phyloP scores from a whole-genome alignment of 345 rosid genomes.

The Noccaea caerulescens region DNA sequence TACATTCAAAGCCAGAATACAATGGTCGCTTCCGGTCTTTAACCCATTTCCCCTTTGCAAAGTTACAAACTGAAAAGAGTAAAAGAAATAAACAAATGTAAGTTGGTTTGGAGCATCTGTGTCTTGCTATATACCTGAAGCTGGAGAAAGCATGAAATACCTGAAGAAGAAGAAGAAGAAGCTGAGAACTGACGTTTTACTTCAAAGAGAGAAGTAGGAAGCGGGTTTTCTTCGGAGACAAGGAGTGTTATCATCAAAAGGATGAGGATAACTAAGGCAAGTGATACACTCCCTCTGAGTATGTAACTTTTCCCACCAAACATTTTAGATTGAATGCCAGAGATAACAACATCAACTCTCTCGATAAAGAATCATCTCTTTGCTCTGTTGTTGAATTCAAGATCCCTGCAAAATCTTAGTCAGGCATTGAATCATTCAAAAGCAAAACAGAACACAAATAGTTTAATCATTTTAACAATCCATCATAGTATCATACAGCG shows the following conservation, averaged over 20 bases:
- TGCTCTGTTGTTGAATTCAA: slow-evolving; percentile 27
- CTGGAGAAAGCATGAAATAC: neutral
- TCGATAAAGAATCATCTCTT: slow-evolving; percentile 15
- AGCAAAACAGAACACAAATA: neutral
- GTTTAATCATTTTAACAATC: neutral
- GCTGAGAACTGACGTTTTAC: slow-evolving; percentile 39
- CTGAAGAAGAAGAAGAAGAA: slow-evolving; percentile 46
- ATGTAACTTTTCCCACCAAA: slow-evolving; percentile 25
- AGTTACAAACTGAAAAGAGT: slow-evolving; percentile 57
- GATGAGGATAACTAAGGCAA: slow-evolving; percentile 39
- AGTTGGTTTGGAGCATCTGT: no score
- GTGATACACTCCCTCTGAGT: slow-evolving; percentile 45
- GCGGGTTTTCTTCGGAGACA: slow-evolving; percentile 35
- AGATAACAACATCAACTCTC: slow-evolving; percentile 36
- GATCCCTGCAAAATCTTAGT: slow-evolving; percentile 11
- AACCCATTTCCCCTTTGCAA: slow-evolving; percentile 74
- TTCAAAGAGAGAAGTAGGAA: slow-evolving; percentile 26
- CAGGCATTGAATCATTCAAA: slow-evolving; percentile 17
- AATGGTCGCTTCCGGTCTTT: slow-evolving; percentile 56
- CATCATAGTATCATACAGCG: neutral
- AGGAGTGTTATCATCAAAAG: slow-evolving; percentile 21
- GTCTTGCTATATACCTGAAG: no score
- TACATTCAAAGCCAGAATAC: slow-evolving; percentile 67
- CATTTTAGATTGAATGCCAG: slow-evolving; percentile 29
- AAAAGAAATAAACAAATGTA: no score